Base-by-base conservation (phyloP, 1,284 basidiomycete genomes). In the Melampsora americana region DNA sequence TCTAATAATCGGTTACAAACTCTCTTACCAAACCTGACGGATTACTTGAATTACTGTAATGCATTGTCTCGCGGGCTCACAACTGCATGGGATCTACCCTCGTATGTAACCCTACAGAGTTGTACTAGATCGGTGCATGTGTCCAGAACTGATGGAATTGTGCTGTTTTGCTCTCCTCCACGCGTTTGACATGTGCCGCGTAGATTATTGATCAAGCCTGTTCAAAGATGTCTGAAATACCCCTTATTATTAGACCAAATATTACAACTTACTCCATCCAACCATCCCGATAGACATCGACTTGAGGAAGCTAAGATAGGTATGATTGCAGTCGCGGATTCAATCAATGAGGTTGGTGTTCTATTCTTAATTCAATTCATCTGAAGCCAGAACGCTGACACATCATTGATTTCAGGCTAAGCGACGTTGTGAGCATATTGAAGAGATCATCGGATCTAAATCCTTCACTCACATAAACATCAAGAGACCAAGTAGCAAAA, bases 221-320 rank as follows among this genome's bases (percentile, higher is more conserved):
- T 73, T 32, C 70, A 73, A 50, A 50, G 70, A 56, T 73, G 70
- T 44, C 26, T 73, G 26, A 73, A 73, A 53, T 73, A 73, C 39
- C 62, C 70, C 12, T 28, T 73, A 16, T 39, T 73, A 48, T 48
- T 73, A 42, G 46, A 65, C 59, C 70, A 73, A 44, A 73, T 73
- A 61, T 53, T 66, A 32, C 53, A 73, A 26, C 66, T 50, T 66
- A 73, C 70, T 18, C 30, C 64, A 6, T 7, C n/a, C 1, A 48
- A 73, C 20, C 61, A 73, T 30, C 61, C 62, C 3, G 70, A 73
- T 66, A 46, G 44, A 26, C 44, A 14, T n/a, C 23, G 26, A 7
- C n/a, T 73, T 20, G 35, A 62, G 30, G 18, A 50, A 32, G 70
- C 70, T 28, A 66, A 44, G 42, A 44, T 14, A 11, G 42, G 42